phyloP scores from a whole-genome alignment of 1,139 yeast genomes.

The Yamadazyma diddensiae region DNA sequence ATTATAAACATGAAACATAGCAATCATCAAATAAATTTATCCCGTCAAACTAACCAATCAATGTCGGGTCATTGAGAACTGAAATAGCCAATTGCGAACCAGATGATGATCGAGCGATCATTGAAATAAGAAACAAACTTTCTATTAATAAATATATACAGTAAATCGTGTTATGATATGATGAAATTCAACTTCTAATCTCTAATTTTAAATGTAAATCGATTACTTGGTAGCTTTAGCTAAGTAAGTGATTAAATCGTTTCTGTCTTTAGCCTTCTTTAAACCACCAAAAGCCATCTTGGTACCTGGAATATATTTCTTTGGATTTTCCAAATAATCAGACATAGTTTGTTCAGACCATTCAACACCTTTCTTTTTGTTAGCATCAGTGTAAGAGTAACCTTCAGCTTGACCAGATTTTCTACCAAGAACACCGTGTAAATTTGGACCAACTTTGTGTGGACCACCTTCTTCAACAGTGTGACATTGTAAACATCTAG shows the following conservation, averaged over 20 bases:
- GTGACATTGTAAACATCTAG: constrained; percentile 99
- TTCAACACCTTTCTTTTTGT: constrained; percentile 88
- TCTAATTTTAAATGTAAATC: not conserved
- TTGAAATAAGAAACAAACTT: constrained; percentile 3
- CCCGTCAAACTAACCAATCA: constrained; percentile 5
- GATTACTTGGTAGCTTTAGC: constrained; percentile 67
- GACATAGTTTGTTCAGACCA: constrained; percentile 90
- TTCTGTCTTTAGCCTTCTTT: constrained; percentile 98
- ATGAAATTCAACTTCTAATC: not conserved
- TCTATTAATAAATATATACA: constrained; percentile 11
- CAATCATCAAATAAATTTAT: too few relatives aligned
- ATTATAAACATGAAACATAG: too few relatives aligned
- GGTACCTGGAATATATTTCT: constrained; percentile 99
- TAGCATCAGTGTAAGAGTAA: constrained; percentile 95
- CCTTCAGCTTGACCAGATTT: constrained; percentile 90
- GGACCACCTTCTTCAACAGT: constrained; percentile 95
- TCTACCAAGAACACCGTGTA: constrained; percentile 93
- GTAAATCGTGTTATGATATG: constrained; percentile 1
- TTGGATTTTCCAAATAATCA: constrained; percentile 98
- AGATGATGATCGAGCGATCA: constrained; percentile 2
- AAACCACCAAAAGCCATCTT: constrained; percentile 99
- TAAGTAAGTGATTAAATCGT: constrained; percentile 92
- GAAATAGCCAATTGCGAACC: constrained; percentile 5
- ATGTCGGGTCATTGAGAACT: not conserved
- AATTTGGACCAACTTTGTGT: constrained; percentile 98